Base-by-base conservation (phyloP, 129 eudicot species). In the Oenanthe sinensis region DNA sequence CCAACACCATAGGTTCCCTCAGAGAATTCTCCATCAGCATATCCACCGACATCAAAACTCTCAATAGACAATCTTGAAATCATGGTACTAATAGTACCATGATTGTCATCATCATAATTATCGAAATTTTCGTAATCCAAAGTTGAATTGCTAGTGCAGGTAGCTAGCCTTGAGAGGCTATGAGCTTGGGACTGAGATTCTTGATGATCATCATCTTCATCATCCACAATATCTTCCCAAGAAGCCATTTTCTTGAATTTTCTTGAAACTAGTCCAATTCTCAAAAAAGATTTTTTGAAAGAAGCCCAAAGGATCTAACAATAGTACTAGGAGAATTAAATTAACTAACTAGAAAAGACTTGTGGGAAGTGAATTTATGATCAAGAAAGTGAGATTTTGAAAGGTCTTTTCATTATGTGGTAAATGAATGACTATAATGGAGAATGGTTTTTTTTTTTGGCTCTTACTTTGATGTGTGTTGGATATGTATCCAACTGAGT, bases 231-330 rank as follows among this genome's bases (percentile, higher is more conserved):
- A 74, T 74, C 77, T 74, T 74, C 77, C 60, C 77, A 74, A 74
- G 77, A 74, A 74, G 77, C 77, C 77, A 74, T 74, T 73, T 74
- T 74, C 77, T 74, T 74, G 55, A 73, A 74, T 74, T 73, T 74
- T 74, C 77, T 74, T 74, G 55, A 73, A 43, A 43, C 0, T 1
- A 24, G 4, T 72, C 5, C 22, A 72, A 37, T 22, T 22, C 7
- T 20, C 8, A 9, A 16, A 44, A 24, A 44, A 20, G 76, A 5
- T 15, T 44, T 73, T 44, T 73, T 0, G 30, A 26, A 55, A 63
- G 37, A 67, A 67, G 37, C 4, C 72, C 42, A 67, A 67, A 67
- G 42, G 72, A 67, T 67, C 40, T 28, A 67, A 30, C 72, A 67
- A 67, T 6, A 67, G 42, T 5, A 67, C 4, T 67, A 15, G 68